Evolutionary conservation across 345 rosid genomes (phyloP).

Genomic region (Microthlaspi erraticum): DNA sequence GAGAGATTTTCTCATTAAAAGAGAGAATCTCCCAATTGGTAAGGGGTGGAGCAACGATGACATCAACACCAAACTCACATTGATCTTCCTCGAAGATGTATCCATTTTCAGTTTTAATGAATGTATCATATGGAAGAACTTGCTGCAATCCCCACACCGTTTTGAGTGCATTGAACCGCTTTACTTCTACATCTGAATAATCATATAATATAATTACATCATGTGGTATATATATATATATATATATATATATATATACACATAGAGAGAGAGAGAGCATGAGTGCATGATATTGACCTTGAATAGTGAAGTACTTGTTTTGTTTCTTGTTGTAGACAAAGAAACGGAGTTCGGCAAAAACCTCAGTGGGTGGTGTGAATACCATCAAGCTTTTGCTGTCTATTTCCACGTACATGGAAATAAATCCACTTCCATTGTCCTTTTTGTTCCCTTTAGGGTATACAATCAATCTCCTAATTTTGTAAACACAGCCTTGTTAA

Average conservation of each 20-base stretch:
- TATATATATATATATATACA: too few relatives aligned
- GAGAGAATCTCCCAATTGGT: conserved; percentile 28
- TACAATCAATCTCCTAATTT: conserved; percentile 19
- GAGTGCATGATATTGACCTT: not conserved
- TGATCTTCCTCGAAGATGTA: conserved; percentile 17
- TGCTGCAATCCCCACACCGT: not conserved
- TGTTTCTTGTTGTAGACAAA: conserved; percentile 13
- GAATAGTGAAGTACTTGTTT: conserved; percentile 10
- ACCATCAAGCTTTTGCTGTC: conserved; percentile 8
- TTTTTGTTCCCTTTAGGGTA: conserved; percentile 23
- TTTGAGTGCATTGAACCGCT: conserved; percentile 23
- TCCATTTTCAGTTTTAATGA: conserved; percentile 4
- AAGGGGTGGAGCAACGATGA: conserved; percentile 1
- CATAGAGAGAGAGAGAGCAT: not conserved
- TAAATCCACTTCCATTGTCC: conserved; percentile 12
- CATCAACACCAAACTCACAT: conserved; percentile 31
- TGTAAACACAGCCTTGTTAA: too few relatives aligned
- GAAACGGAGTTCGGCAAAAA: conserved; percentile 15
- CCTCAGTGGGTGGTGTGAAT: not conserved
- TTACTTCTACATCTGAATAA: conserved; percentile 2
- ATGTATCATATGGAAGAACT: conserved; percentile 19
- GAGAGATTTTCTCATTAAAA: not conserved
- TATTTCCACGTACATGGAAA: conserved; percentile 22
- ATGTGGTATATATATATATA: too few relatives aligned
- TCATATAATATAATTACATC: too few relatives aligned